These are phyloP conservation scores for Leccinum subfulvum DNA, from an alignment of 1,284 basidiomycete genomes.

Conservation along the genomic window DNA sequence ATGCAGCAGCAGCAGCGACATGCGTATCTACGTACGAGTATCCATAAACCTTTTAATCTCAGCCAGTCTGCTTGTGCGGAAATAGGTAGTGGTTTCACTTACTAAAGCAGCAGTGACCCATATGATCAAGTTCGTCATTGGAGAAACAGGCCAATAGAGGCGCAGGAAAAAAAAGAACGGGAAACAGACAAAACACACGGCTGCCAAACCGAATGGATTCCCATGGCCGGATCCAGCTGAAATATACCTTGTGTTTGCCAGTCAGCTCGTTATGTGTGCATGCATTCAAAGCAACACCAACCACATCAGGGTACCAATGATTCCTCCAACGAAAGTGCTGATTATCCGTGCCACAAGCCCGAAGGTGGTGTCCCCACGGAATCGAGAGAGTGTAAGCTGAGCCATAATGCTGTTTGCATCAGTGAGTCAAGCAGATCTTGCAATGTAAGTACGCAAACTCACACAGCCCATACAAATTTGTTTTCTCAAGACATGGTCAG, in stretches of 20 bases:
- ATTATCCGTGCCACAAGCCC: constrained; percentile 62
- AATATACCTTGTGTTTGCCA: constrained; percentile 56
- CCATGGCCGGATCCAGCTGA: constrained; percentile 65
- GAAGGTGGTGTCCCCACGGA: constrained; percentile 76
- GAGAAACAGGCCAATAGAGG: constrained; percentile 73
- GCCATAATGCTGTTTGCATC: constrained; percentile 59
- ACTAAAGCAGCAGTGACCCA: constrained; percentile 71
- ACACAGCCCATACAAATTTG: constrained; percentile 59
- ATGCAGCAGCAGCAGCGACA: constrained; percentile 35
- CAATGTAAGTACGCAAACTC: constrained; percentile 15
- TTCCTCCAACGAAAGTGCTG: constrained; percentile 69
- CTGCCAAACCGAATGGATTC: constrained; percentile 75
- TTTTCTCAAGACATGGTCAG: constrained; percentile 38
- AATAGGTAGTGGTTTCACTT: constrained; percentile 14
- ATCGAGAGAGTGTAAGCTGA: constrained; percentile 66
- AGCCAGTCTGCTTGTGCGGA: background rate
- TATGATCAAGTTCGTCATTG: constrained; percentile 73
- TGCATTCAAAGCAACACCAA: constrained; percentile 32
- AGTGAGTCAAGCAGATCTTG: background rate
- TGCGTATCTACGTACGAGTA: constrained; percentile 70
- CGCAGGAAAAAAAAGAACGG: constrained; percentile 69
- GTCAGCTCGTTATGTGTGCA: background rate
- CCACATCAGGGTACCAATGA: constrained; percentile 72
- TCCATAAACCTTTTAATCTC: constrained; percentile 54
- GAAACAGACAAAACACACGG: constrained; percentile 66